A percentile compares a stretch with the other conserved stretches of the same genome.
Conservation (phyloP, 2,329 filamentous ascomycete genomes). For the Sporothrix phasma region DNA sequence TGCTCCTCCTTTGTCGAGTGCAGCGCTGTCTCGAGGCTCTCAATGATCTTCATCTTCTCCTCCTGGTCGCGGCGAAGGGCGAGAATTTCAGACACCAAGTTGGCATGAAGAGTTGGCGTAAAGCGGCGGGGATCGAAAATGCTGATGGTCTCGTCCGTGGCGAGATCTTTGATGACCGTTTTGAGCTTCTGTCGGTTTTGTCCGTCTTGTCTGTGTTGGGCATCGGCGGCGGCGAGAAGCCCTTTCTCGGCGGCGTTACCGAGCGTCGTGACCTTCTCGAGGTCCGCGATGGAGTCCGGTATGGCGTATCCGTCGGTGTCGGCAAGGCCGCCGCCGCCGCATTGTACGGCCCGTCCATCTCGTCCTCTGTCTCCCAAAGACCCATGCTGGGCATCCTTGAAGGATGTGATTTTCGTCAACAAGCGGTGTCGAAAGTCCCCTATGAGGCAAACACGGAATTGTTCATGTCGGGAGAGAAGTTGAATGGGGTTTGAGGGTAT, state of each 20-base stretch:
- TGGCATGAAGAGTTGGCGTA: slow-evolving; percentile 90
- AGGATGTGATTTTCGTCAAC: background rate
- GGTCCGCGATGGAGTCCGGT: slow-evolving; percentile 58
- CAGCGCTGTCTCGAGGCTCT: slow-evolving; percentile 67
- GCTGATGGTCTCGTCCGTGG: slow-evolving; percentile 57
- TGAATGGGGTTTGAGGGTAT: background rate
- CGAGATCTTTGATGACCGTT: slow-evolving; percentile 47
- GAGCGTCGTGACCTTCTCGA: slow-evolving; percentile 56
- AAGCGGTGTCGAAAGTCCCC: slow-evolving; percentile 4
- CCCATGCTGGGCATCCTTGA: slow-evolving; percentile 34
- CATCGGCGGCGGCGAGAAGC: slow-evolving; percentile 49
- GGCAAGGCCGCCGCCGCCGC: slow-evolving; percentile 44
- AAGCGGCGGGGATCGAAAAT: slow-evolving; percentile 84
- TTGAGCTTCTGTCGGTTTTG: slow-evolving; percentile 35
- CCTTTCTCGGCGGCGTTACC: slow-evolving; percentile 50
- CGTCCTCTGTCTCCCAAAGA: slow-evolving; percentile 54
- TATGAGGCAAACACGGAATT: background rate
- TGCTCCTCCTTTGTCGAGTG: slow-evolving; percentile 64
- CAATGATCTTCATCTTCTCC: slow-evolving; percentile 77
- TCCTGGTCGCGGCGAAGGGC: slow-evolving; percentile 81
- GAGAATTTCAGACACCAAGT: slow-evolving; percentile 87
- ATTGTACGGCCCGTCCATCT: slow-evolving; percentile 45
- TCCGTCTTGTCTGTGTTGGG: slow-evolving; percentile 34
- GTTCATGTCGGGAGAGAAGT: slow-evolving; percentile 14
- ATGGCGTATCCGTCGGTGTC: slow-evolving; percentile 61